Percentiles rank a stretch among this genome's conserved stretches.
Evolutionary conservation across 2,329 filamentous ascomycete genomes (phyloP).

Genomic region (Byssoonygena ceratinophila): DNA sequence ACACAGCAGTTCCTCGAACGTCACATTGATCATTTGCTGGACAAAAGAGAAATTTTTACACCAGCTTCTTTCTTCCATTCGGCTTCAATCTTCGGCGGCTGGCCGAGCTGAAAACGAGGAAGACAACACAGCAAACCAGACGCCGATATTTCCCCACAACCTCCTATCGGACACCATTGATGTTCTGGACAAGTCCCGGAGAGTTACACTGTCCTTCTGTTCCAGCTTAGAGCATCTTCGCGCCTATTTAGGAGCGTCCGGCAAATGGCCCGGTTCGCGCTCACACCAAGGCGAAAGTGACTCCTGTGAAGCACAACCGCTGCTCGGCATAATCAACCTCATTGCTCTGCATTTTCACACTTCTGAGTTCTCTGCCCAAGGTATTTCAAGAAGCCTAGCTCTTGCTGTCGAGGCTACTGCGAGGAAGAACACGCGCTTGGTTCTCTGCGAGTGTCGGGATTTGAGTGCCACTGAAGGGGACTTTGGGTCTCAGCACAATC

Average conservation of each 20-base stretch:
- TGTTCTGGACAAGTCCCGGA: conserved; percentile 56
- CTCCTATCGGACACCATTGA: conserved; percentile 57
- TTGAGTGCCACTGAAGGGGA: conserved; percentile 22
- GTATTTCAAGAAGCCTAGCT: conserved; percentile 37
- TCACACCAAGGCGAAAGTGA: background rate
- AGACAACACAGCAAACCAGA: conserved; percentile 6
- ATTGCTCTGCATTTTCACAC: conserved; percentile 35
- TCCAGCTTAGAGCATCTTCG: conserved; percentile 67
- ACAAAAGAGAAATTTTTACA: conserved; percentile 54
- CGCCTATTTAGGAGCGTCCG: conserved; percentile 49
- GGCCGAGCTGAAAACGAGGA: background rate
- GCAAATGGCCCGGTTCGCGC: background rate
- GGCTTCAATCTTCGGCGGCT: conserved; percentile 16
- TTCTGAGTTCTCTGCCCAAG: conserved; percentile 41
- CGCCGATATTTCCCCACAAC: conserved; percentile 22
- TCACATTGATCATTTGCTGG: conserved; percentile 61
- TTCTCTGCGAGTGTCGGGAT: conserved; percentile 35
- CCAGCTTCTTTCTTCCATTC: conserved; percentile 45
- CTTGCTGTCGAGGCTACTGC: conserved; percentile 31
- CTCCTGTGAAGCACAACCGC: conserved; percentile 15
- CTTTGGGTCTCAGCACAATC: conserved; percentile 25
- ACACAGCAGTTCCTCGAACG: conserved; percentile 44
- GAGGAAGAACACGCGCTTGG: conserved; percentile 24
- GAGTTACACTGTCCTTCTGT: conserved; percentile 60
- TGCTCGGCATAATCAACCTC: conserved; percentile 35